Conservation (phyloP, 2,329 filamentous ascomycete genomes). For the Cylindrodendrum hubeiense region DNA sequence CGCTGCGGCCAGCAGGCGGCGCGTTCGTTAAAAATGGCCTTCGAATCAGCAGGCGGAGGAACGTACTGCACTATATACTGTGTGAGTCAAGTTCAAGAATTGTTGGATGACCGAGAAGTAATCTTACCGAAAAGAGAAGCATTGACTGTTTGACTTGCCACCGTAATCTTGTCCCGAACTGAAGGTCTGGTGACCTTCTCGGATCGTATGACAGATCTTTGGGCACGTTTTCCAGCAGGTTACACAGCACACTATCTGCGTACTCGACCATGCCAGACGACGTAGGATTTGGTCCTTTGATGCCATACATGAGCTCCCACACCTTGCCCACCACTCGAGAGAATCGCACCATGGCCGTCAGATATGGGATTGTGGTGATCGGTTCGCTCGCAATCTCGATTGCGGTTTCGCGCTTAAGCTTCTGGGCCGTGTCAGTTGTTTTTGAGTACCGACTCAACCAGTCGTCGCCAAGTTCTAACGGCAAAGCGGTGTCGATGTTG, state of each 20-base stretch:
- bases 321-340: constrained; percentile 32
- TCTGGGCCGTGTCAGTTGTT: background rate
- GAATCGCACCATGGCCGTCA: constrained; percentile 31
- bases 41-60: constrained; percentile 31
- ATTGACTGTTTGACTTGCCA: constrained; percentile 33
- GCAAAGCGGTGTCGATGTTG: constrained; percentile 30
- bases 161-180: constrained; percentile 21
- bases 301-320: constrained; percentile 33
- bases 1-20: background rate
- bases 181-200: constrained; percentile 9
- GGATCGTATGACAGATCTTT: constrained; percentile 16
- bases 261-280: constrained; percentile 30
- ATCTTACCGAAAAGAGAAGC: constrained; percentile 23
- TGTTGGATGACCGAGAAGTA: background rate
- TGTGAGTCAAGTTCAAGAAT: background rate
- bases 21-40: constrained; percentile 16
- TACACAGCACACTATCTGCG: constrained; percentile 25
- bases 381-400: constrained; percentile 16
- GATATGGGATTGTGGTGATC: constrained; percentile 24
- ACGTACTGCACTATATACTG: constrained; percentile 27
- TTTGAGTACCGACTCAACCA: constrained; percentile 26
- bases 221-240: constrained; percentile 22
- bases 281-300: constrained; percentile 20
- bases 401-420: constrained; percentile 17
- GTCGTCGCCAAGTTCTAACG: constrained; percentile 31